phyloP scores from a whole-genome alignment of 2,329 filamentous ascomycete genomes.

The Clonostachys solani region DNA sequence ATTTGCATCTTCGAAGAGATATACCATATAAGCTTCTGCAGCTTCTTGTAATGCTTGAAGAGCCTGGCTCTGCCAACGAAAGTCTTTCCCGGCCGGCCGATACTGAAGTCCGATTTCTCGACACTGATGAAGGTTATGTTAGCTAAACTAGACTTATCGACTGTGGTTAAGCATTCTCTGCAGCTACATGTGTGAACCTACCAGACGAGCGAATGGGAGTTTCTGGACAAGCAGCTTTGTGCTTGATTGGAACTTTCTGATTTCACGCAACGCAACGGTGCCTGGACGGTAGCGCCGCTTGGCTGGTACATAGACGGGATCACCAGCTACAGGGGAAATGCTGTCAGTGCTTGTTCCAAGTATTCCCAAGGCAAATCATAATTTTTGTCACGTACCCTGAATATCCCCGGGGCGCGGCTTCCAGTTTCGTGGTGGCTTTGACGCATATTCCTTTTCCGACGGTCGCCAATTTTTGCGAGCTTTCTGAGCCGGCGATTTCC shows the following conservation, averaged over 20 bases:
- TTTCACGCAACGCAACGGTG: constrained; percentile 86
- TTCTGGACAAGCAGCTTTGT: constrained; percentile 83
- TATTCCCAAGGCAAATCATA: neutral
- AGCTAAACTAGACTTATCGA: neutral
- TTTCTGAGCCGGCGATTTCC: neutral
- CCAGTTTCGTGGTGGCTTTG: constrained; percentile 5
- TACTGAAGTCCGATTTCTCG: constrained; percentile 69
- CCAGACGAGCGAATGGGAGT: constrained; percentile 75
- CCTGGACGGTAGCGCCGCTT: constrained; percentile 70
- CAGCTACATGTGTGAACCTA: constrained; percentile 22
- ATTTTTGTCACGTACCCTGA: constrained; percentile 24
- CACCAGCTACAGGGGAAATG: constrained; percentile 53
- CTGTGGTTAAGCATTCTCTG: constrained; percentile 7
- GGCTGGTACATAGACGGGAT: constrained; percentile 61
- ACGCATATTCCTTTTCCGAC: constrained; percentile 5
- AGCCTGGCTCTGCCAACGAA: constrained; percentile 95
- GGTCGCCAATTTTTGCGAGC: constrained; percentile 6
- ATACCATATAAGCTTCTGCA: constrained; percentile 91
- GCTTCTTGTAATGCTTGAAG: constrained; percentile 93
- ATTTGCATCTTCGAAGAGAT: constrained; percentile 82
- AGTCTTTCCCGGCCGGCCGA: constrained; percentile 59
- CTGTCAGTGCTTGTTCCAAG: constrained; percentile 11
- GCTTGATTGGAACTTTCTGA: constrained; percentile 82
- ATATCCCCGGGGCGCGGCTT: constrained; percentile 31
- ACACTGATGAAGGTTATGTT: constrained; percentile 31